Evolutionary conservation across 2,329 filamentous ascomycete genomes (phyloP).

Genomic region (Fusarium pilosicola): DNA sequence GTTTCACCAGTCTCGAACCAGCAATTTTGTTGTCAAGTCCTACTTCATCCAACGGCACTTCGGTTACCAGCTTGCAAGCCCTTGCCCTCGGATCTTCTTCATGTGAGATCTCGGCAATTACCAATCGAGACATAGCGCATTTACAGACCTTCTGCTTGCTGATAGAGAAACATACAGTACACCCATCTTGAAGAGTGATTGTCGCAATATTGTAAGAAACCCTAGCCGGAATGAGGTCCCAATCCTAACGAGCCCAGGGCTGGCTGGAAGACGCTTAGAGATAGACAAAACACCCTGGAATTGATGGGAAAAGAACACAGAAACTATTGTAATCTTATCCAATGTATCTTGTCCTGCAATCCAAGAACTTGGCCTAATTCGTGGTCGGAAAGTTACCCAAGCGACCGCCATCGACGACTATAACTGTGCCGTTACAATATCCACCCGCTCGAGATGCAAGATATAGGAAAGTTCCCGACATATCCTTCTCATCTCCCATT

Average conservation of each 20-base stretch:
- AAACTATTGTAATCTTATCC: rapidly evolving
- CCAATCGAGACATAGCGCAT: not conserved
- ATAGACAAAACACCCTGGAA: rapidly evolving
- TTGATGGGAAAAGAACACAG: rapidly evolving
- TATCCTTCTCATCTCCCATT: slow-evolving; percentile 34
- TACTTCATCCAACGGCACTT: not conserved
- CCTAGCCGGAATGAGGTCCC: too few relatives aligned
- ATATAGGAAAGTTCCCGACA: slow-evolving; percentile 29
- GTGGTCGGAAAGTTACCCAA: slow-evolving; percentile 27
- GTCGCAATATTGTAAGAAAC: too few relatives aligned
- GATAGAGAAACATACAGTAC: too few relatives aligned
- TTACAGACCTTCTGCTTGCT: too few relatives aligned
- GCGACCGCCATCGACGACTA: slow-evolving; percentile 32
- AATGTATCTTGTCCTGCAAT: not conserved
- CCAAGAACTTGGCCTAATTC: not conserved
- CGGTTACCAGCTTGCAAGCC: not conserved
- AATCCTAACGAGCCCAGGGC: too few relatives aligned
- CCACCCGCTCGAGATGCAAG: slow-evolving; percentile 31
- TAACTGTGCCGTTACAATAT: slow-evolving; percentile 30
- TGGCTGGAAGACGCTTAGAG: too few relatives aligned
- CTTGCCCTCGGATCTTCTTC: not conserved
- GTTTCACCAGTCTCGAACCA: not conserved
- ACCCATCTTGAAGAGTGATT: not conserved
- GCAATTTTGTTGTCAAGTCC: not conserved
- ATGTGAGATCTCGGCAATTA: not conserved